A percentile compares a stretch with the other conserved stretches of the same genome.
These are phyloP conservation scores for Sanghuangporus weigelae DNA, from an alignment of 1,284 basidiomycete species.

Conservation along the genomic window DNA sequence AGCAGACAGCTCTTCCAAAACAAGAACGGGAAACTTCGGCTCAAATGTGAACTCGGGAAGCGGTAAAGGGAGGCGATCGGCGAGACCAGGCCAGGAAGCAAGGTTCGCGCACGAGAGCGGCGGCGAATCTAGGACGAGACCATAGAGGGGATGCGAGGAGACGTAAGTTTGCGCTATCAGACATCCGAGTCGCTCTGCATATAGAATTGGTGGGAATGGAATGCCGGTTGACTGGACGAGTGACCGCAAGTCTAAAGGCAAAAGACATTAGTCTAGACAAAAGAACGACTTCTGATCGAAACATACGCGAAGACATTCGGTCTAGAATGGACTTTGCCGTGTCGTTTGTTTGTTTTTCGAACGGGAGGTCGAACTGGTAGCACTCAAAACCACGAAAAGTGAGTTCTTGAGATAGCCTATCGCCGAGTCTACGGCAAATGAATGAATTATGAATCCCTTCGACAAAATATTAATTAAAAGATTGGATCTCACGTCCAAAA, in stretches of 20 bases:
- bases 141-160: conserved; percentile 57
- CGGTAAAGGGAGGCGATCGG: conserved; percentile 32
- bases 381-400: conserved; percentile 6
- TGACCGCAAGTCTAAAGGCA: conserved; percentile 22
- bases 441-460: not conserved
- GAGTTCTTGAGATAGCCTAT: conserved; percentile 8
- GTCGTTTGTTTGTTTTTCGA: not conserved
- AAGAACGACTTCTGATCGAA: not conserved
- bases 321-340: conserved; percentile 8
- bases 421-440: conserved; percentile 2
- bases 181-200: conserved; percentile 45
- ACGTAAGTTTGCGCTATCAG: conserved; percentile 64
- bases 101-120: conserved; percentile 37
- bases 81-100: conserved; percentile 2
- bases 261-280: not conserved
- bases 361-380: conserved; percentile 12
- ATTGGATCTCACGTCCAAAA: conserved; percentile 4
- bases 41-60: conserved; percentile 55
- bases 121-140: conserved; percentile 55
- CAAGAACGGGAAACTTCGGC: conserved; percentile 56
- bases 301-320: conserved; percentile 10
- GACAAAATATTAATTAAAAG: not conserved
- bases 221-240: conserved; percentile 39
- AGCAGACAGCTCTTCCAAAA: conserved; percentile 37
- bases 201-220: conserved; percentile 60